Evolutionary conservation across 495 filamentous ascomycete species (phyloP).

Genomic region (Hypomontagnella submonticulosa): DNA sequence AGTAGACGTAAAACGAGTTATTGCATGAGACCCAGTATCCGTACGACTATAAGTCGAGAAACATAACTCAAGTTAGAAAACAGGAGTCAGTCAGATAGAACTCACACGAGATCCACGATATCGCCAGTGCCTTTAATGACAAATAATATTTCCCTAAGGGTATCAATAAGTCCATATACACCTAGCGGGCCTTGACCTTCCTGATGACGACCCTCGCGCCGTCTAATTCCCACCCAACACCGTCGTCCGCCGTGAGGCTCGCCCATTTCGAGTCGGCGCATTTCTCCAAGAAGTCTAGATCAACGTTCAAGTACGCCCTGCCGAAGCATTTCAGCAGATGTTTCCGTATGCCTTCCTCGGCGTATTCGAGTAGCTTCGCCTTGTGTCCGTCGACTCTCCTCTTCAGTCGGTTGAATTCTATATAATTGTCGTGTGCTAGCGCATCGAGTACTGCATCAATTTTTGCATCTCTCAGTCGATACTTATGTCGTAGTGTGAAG

Average conservation of each 20-base stretch:
- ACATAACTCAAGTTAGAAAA: no score
- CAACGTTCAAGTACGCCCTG: slow-evolving; percentile 78
- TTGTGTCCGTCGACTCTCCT: slow-evolving; percentile 79
- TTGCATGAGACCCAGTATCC: no score
- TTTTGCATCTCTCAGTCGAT: slow-evolving; percentile 67
- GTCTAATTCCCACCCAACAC: slow-evolving; percentile 83
- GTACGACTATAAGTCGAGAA: no score
- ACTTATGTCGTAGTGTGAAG: slow-evolving; percentile 67
- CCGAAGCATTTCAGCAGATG: slow-evolving; percentile 87
- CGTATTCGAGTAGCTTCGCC: slow-evolving; percentile 80
- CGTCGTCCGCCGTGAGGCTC: slow-evolving; percentile 69
- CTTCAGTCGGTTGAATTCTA: slow-evolving; percentile 77
- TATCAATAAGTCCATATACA: slow-evolving; percentile 40
- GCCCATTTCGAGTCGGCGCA: slow-evolving; percentile 73
- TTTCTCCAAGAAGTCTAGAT: slow-evolving; percentile 70
- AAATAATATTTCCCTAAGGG: slow-evolving; percentile 36
- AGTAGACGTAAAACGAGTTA: no score
- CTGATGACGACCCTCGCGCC: slow-evolving; percentile 76
- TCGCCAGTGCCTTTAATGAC: slow-evolving; percentile 6
- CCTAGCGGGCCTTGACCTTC: slow-evolving; percentile 56
- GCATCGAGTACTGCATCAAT: slow-evolving; percentile 75
- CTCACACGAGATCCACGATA: not conserved
- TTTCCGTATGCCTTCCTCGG: slow-evolving; percentile 73
- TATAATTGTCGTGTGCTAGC: slow-evolving; percentile 83
- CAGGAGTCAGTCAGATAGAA: no score